A percentile compares a stretch with the other conserved stretches of the same genome.
Conservation (phyloP, 116 monocot genomes). For the Posidonia oceanica region DNA sequence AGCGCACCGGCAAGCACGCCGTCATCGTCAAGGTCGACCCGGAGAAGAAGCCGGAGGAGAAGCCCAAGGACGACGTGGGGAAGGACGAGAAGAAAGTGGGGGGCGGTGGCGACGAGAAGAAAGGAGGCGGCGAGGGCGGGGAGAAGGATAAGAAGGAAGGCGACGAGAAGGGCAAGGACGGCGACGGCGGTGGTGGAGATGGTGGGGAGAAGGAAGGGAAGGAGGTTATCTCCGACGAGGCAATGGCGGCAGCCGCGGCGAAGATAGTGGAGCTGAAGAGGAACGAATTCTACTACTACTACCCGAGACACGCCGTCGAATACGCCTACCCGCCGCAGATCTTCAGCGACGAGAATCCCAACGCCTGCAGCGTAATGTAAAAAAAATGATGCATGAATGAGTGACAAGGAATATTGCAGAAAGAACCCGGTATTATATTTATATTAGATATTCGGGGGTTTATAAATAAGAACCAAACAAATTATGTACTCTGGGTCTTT, state of each 20-base stretch:
- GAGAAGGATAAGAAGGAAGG: conserved; percentile 3
- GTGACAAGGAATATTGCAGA: neutral
- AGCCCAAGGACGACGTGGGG: conserved; percentile 2
- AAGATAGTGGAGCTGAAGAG: conserved; percentile 36
- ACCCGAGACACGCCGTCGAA: conserved; percentile 48
- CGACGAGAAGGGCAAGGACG: neutral
- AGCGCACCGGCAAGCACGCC: conserved; percentile 66
- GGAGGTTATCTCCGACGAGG: conserved; percentile 5
- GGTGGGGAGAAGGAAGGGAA: conserved; percentile 15
- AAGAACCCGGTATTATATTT: neutral
- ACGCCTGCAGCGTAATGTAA: conserved; percentile 71
- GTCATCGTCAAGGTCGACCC: conserved; percentile 44
- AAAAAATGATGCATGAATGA: no score
- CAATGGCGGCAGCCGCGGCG: conserved; percentile 6
- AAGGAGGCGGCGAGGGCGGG: neutral
- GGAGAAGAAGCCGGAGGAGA: conserved; percentile 13
- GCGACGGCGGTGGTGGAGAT: neutral
- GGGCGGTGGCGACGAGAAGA: neutral
- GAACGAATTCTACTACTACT: conserved; percentile 56
- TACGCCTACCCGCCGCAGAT: conserved; percentile 61
- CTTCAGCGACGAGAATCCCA: conserved; percentile 87
- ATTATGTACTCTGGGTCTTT: neutral
- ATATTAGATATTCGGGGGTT: neutral
- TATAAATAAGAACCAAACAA: neutral
- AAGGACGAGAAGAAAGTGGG: conserved; percentile 8